Base-by-base conservation (phyloP, 106 monocot genomes). In the Dactylorhiza incarnata region DNA sequence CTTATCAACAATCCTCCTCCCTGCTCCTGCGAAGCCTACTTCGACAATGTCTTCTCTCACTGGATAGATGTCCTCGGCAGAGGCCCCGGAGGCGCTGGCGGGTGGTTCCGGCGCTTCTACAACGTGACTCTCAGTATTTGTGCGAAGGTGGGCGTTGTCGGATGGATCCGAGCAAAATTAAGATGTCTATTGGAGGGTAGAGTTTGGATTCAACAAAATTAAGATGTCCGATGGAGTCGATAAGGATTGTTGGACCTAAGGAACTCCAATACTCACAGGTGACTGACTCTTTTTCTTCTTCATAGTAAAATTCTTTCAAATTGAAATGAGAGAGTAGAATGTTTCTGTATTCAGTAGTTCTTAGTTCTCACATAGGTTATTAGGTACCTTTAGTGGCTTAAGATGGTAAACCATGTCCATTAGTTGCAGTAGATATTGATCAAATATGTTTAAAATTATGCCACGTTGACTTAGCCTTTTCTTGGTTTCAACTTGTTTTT, bases 111-210 rank as follows among this genome's bases (percentile, higher is more conserved):
- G 45, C 89, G 91, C 79, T 74, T 76, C 78, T 74, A 90, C 79
- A 89, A 89, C 76, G 83, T 88, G 78, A 94, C 99, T 6, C 73
- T 99, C 50, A 7, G 5, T 45, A 89, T 88, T 77, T 99, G 91
- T 94, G 95, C 59, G 92, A 95, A 74, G 85, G 85, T n/a, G 79
- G 84, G 4, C 37, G 73, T 23, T 44, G 94, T 23, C 68, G 87
- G 80, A 91, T 97, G 89, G 94, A 97, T 66, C 94, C 97, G 23
- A 61, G 43, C 48, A 79, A 73, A 84, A 97, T 97, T 68, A 14
- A 4, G 81, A 94, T 97, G 97, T 85, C 97, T 0, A 20, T 12
- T n/a, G 97, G 97, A 8, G 97, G 97, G 77, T 91, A 97, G 87
- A 25, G 26, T 55, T 71, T 97, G 78, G 87, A 87, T 73, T 47